These are phyloP conservation scores for Suillus occidentalis DNA, from an alignment of 768 basidiomycete species.

Conservation along the genomic window DNA sequence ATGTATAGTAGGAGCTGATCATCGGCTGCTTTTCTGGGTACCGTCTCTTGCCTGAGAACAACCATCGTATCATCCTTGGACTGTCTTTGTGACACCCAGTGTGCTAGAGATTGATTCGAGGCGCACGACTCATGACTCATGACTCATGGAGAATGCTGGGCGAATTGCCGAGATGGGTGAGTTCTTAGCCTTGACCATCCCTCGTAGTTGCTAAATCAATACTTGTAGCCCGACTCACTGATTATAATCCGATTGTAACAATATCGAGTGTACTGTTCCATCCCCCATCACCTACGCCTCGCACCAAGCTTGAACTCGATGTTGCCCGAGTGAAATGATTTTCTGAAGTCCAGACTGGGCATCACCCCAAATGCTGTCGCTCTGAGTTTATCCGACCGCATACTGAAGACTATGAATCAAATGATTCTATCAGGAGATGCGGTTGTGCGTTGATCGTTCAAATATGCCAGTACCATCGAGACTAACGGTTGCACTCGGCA, in stretches of 20 bases:
- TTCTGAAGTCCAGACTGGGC: background rate
- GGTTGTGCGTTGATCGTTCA: too few species aligned
- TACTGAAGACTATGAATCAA: too few species aligned
- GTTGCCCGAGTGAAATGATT: background rate
- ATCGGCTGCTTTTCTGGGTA: background rate
- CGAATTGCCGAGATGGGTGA: background rate
- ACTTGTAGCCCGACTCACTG: background rate
- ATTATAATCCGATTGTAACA: background rate
- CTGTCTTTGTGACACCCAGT: background rate
- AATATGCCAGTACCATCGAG: conserved; percentile 47
- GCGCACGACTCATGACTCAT: background rate
- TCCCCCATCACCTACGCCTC: background rate
- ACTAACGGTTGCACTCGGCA: conserved; percentile 77
- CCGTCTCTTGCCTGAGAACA: background rate
- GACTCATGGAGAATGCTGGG: background rate
- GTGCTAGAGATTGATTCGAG: background rate
- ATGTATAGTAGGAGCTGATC: background rate
- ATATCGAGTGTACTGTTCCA: background rate
- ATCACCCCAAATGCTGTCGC: background rate
- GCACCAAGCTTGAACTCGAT: background rate
- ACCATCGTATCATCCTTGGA: background rate
- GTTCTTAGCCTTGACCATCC: background rate
- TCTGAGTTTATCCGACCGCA: too few species aligned
- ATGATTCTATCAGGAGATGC: too few species aligned
- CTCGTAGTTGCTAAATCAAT: background rate